Evolutionary conservation across 139 green algal species (phyloP).

Genomic region (Ettlia oleoabundans): DNA sequence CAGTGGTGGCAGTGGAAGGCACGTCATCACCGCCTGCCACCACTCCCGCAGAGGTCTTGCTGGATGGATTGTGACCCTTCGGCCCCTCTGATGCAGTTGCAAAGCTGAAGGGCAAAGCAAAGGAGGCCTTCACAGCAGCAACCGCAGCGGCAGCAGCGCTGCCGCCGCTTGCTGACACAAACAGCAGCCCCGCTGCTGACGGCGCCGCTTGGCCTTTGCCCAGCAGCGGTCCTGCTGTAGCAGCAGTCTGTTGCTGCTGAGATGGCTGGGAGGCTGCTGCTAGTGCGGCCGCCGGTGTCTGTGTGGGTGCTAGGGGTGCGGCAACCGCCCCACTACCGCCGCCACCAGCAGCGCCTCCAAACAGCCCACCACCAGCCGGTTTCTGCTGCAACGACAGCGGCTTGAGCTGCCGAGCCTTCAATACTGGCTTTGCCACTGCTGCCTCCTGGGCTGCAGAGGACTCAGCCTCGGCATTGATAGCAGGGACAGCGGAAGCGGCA

Average conservation of each 20-base stretch:
- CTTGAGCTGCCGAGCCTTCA: slow-evolving; percentile 15
- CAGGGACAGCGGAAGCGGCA: neutral
- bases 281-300: too few species aligned
- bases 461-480: neutral
- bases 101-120: slow-evolving; percentile 20
- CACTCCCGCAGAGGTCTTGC: too few species aligned
- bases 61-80: too few species aligned
- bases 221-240: neutral
- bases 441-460: too few species aligned
- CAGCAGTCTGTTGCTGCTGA: neutral
- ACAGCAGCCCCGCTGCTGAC: neutral
- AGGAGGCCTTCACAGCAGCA: neutral
- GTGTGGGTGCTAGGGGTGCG: too few species aligned
- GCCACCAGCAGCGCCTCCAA: neutral
- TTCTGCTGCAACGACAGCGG: neutral
- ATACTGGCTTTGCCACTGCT: neutral
- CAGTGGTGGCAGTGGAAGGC: neutral
- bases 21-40: neutral
- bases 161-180: neutral
- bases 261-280: neutral
- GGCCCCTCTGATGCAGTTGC: too few species aligned
- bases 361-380: neutral
- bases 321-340: too few species aligned
- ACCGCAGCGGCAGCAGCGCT: neutral
- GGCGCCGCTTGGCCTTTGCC: neutral